A percentile compares a stretch with the other conserved stretches of the same genome.
Conservation (phyloP, 768 basidiomycete species). For the Strobilomyces dryophilus region DNA sequence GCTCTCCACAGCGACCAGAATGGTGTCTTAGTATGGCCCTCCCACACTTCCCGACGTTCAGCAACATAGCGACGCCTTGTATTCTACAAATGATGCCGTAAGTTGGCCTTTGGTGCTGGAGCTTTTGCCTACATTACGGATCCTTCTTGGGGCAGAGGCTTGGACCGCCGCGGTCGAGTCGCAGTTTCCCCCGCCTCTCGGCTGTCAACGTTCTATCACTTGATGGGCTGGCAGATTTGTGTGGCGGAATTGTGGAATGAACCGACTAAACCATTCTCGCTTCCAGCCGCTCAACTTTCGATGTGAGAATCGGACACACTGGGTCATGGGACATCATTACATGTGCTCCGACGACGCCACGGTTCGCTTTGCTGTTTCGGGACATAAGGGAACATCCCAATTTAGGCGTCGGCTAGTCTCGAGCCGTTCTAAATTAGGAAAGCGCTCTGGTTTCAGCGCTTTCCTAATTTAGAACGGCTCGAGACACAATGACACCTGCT, state of each 20-base stretch:
- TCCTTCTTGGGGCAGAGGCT: not conserved
- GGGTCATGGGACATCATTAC: constrained; percentile 21
- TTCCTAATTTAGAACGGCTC: too few species aligned
- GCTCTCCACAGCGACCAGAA: not conserved
- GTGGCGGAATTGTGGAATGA: not conserved
- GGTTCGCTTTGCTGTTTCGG: constrained; percentile 13
- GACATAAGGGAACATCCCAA: constrained; percentile 22
- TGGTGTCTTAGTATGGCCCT: not conserved
- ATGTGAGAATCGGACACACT: constrained; percentile 1
- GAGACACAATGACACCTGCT: constrained; percentile 1
- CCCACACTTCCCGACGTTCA: not conserved
- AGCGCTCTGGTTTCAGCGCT: too few species aligned
- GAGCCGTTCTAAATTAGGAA: too few species aligned
- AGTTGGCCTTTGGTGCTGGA: not conserved
- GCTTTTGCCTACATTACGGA: not conserved
- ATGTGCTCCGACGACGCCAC: constrained; percentile 9
- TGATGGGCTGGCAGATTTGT: not conserved
- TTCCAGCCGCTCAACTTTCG: constrained; percentile 14
- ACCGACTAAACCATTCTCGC: not conserved
- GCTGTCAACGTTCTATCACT: not conserved
- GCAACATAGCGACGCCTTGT: constrained; percentile 20
- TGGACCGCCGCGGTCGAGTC: not conserved
- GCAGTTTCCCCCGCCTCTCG: not conserved
- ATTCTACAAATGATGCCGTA: constrained; percentile 9
- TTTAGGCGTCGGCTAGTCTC: constrained; percentile 19